Base-by-base conservation (phyloP, 306 rosid genomes). In the Hippophae rhamnoides region DNA sequence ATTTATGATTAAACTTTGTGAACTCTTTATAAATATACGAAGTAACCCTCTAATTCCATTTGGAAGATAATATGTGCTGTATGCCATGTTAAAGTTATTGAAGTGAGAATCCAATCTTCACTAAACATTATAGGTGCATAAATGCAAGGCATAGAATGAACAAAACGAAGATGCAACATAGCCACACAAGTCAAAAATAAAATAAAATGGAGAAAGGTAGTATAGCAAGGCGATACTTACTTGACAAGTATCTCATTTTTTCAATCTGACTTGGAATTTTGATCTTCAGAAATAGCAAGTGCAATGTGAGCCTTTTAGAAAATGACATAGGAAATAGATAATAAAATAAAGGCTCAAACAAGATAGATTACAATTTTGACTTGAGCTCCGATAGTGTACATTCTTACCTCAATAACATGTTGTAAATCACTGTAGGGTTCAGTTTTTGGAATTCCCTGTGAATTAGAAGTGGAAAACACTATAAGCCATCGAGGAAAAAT, bases 381-480 rank as follows among this genome's bases (percentile, higher is more conserved):
- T 40, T 40, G 0, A 2, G 27, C 52, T 41, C 43, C 46, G 44
- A 23, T 44, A 45, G 18, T 41, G 26, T 42, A 43, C 47, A 64
- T 41, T 58, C 41, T 68, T 69, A 92, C 99, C 96, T 92, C 96
- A 63, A 88, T 89, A 53, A 74, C 63, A 63, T 72, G 80, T 74
- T 88, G 99, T 27, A 92, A 75, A 63, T 75, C 82, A 70, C 99
- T 92, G 47, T 64, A 78, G 13, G 88, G 96, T 82, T 92, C 99
- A 66, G 69, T 41, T 83, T 78, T 83, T 50, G 98, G 98, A 54
- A 65, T 78, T 57, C 98, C 98, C 96, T 92, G 42, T 58, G 73
- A 68, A 8, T 2, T 13, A 7, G 41, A 18, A 43, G 10, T n/a
- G 6, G 38, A 8, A 53, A 12, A 60, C 8, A 9, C 13, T 8